Evolutionary conservation across 805 yeast genomes (phyloP), one percentile per base, ranked within the genome.

Genomic region (Sugiyamaella mastotermitis): DNA sequence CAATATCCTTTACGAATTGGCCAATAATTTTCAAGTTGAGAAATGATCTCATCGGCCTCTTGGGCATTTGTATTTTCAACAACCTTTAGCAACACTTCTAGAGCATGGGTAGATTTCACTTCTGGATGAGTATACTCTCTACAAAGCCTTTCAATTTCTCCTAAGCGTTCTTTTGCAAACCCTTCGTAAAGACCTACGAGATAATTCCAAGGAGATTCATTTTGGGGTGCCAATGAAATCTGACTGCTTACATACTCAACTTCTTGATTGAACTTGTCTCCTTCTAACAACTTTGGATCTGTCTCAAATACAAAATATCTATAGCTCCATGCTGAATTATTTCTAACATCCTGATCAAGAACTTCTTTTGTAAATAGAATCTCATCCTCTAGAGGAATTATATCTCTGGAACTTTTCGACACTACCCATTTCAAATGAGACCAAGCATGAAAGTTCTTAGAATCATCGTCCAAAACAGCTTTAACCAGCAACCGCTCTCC

Each of bases 361-460:
- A 18, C 35, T 23, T 30, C 36, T n/a, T 3, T 14, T 4, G 9
- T n/a, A 19, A 14, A n/a, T 9, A 18, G 22, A 16, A 17, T 26
- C 16, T 22, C 36, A 5, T 13, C 25, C 23, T 27, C 40, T 11
- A 29, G 26, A 13, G 29, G 11, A 6, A 28, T 37, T 7, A 22
- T n/a, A 16, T 20, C 35, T 2, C 14, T 16, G 10, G 20, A 32
- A 4, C 25, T 33, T 11, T n/a, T 16, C 9, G 33, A 10, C 7
- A 82, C 80, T 16, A 84, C 61, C 97, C 97, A 88, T 50, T 83
- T 82, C 37, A 90, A 64, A 51, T 87, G 85, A 1, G 95, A 75
- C 97, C 98, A 92, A 4, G 88, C 96, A 52, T 92, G 98, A 59
- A 92, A 94, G 63, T 92, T 92, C 55, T 92, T 92, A 4, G 80